These are phyloP conservation scores for Edaphochlamys debaryana DNA, from an alignment of 139 green algal genomes.

Conservation along the genomic window DNA sequence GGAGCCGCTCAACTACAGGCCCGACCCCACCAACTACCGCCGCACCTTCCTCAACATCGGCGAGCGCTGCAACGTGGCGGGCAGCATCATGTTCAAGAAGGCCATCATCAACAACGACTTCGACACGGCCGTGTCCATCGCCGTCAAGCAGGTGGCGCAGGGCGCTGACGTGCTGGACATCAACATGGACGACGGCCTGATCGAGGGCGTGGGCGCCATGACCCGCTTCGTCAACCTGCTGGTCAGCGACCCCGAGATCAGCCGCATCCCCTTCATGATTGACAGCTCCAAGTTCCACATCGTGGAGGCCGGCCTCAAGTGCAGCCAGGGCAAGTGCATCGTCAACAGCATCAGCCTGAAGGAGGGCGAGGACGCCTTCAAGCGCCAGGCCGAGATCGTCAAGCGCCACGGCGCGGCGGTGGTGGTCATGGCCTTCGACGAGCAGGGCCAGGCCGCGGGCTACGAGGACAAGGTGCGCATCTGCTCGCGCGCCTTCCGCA, in stretches of 20 bases:
- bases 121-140: conserved; percentile 95
- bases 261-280: conserved; percentile 98
- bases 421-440: conserved; percentile 99
- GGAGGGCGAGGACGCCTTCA: conserved; percentile 96
- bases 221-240: too few relatives aligned
- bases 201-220: conserved; percentile 93
- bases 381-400: conserved; percentile 78
- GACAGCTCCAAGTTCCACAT: conserved; percentile 98
- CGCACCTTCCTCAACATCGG: too few relatives aligned
- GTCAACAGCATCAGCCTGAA: conserved; percentile 99
- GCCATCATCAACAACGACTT: conserved; percentile 94
- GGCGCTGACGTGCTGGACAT: conserved; percentile 96
- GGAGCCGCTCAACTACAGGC: conserved; percentile 95
- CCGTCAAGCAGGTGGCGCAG: conserved; percentile 86
- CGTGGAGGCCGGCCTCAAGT: conserved; percentile 96
- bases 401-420: conserved; percentile 93
- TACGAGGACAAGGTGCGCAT: conserved; percentile 92
- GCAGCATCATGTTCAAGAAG: conserved; percentile 97
- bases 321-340: conserved; percentile 97
- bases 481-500: conserved; percentile 93
- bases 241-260: conserved; percentile 96
- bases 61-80: conserved; percentile 98
- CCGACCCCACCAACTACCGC: conserved; percentile 79
- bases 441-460: conserved; percentile 87
- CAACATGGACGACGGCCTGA: conserved; percentile 99